Evolutionary conservation across 2,329 filamentous ascomycete species (phyloP).

Genomic region (Verticillium tricorpus): DNA sequence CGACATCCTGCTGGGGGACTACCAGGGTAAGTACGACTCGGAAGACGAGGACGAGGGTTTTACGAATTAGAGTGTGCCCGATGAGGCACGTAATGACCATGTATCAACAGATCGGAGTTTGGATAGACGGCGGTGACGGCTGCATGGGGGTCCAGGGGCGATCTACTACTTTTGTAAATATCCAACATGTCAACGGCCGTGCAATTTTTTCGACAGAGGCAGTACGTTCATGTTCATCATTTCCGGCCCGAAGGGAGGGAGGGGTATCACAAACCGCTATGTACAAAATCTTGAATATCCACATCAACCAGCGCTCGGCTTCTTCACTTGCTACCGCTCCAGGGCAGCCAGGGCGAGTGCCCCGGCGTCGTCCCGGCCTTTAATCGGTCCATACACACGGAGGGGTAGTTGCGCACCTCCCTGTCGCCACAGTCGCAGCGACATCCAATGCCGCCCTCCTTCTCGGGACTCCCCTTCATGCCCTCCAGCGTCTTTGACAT

Average conservation of each 20-base stretch:
- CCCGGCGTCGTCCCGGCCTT: slow-evolving; percentile 42
- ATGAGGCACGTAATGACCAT: not conserved
- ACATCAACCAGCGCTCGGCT: not conserved
- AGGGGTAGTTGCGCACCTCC: slow-evolving; percentile 23
- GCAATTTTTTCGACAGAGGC: not conserved
- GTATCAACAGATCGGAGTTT: not conserved
- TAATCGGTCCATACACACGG: slow-evolving; percentile 29
- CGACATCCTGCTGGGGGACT: slow-evolving; percentile 72
- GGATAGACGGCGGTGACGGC: not conserved
- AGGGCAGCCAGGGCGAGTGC: slow-evolving; percentile 2
- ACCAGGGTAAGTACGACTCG: slow-evolving; percentile 35
- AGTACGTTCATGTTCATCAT: not conserved
- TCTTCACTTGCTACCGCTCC: not conserved
- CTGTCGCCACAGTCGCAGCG: slow-evolving; percentile 34
- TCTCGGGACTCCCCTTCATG: slow-evolving; percentile 21
- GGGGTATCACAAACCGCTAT: not conserved
- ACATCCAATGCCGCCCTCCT: slow-evolving; percentile 32
- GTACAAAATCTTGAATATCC: not conserved
- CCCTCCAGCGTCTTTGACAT: slow-evolving; percentile 24
- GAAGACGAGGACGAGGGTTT: not conserved
- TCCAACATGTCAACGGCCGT: too few relatives aligned
- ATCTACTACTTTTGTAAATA: not conserved
- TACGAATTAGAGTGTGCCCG: not conserved
- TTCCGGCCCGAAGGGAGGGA: not conserved
- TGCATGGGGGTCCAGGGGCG: not conserved